Conservation (phyloP, 2,329 filamentous ascomycete genomes). For the Phialocephala sp. region DNA sequence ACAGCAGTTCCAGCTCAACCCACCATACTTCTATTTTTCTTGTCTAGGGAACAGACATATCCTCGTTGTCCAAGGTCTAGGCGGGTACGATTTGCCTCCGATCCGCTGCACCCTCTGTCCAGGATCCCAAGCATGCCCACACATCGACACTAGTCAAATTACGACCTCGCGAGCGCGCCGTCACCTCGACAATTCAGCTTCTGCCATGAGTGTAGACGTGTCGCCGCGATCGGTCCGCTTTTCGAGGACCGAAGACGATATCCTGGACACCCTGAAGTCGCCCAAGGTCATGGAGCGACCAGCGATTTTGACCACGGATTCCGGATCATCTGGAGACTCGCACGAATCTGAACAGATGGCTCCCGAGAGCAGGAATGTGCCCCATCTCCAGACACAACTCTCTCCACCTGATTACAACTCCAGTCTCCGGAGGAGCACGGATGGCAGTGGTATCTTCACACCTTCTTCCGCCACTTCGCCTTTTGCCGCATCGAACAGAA, state of each 20-base stretch:
- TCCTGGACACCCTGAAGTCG: constrained; percentile 50
- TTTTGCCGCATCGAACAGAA: constrained; percentile 54
- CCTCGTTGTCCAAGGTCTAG: too few species aligned
- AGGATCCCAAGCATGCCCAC: constrained; percentile 14
- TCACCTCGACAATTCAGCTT: constrained; percentile 22
- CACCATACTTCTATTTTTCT: neutral
- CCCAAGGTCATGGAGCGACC: constrained; percentile 43
- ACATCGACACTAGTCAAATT: constrained; percentile 28
- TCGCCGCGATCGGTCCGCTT: constrained; percentile 63
- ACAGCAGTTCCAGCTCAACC: neutral
- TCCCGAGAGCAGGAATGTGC: constrained; percentile 25
- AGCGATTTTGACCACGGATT: constrained; percentile 47
- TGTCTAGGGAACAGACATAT: neutral
- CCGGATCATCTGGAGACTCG: constrained; percentile 52
- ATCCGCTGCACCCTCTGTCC: constrained; percentile 10
- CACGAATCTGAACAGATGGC: constrained; percentile 32
- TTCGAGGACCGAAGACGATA: constrained; percentile 55
- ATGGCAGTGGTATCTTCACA: constrained; percentile 34
- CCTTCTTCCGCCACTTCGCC: constrained; percentile 33
- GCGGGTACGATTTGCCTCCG: neutral
- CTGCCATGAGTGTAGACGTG: constrained; percentile 49
- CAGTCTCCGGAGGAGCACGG: constrained; percentile 41
- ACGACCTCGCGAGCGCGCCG: constrained; percentile 22
- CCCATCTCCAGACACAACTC: constrained; percentile 33
- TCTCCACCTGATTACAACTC: constrained; percentile 31